Evolutionary conservation across 192 early-diverging fungal genomes (phyloP), one percentile per base, ranked within the genome.

Genomic region (Gamsiella multidivaricata): DNA sequence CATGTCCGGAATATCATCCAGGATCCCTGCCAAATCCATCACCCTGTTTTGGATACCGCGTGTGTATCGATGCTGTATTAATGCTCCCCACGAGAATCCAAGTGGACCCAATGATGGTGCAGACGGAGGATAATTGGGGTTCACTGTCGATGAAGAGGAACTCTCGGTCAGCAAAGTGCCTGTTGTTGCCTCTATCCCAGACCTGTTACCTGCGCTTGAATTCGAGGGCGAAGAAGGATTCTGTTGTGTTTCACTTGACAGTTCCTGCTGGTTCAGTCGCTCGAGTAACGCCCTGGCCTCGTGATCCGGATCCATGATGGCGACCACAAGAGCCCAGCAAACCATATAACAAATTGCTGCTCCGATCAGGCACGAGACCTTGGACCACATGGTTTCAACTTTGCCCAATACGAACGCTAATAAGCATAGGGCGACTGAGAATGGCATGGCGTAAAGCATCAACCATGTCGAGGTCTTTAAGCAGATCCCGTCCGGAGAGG

Each of bases 301-400:
- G 47, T 67, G 64, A 31, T 67, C 64, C 18, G 72, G 64, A 49
- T 67, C 51, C 57, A 67, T 54, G 52, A 66, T 33, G 1, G 72
- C 64, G 5, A 76, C 72, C 0, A 67, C 72, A 0, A 76, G 10
- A 1, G 54, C 72, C 72, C 72, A 76, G 12, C 72, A 76, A 34
- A 76, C 72, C 64, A 76, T 76, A 36, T 76, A 76, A 49, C 72
- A 76, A 23, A 76, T 67, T 0, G 64, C 72, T 18, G 72, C 64
- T 1, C 72, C 72, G n/a, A 76, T 67, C 15, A 76, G 42, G 51
- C 72, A 76, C 9, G 72, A 76, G 25, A 76, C 32, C 51, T 66
- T 66, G 4, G 72, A 68, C 64, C 72, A 76, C 58, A 76, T 54
- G 9, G 64, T 68, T 34, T 76, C 72, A 14, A 67, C 72, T 9